These are phyloP conservation scores for Colletotrichum acutatum DNA, from an alignment of 2,329 filamentous ascomycete species.

Conservation along the genomic window DNA sequence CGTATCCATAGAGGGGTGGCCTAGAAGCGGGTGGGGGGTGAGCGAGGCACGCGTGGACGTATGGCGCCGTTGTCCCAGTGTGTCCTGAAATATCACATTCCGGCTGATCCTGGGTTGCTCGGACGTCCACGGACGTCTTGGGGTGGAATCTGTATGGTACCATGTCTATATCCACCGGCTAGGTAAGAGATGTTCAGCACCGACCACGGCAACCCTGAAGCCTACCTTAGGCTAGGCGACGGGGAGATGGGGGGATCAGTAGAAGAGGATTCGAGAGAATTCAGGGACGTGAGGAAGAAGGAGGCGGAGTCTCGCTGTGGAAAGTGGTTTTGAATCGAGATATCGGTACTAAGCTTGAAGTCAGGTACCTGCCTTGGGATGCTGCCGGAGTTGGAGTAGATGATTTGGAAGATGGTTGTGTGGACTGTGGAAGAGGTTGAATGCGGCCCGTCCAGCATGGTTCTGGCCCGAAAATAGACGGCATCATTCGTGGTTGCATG, in stretches of 20 bases:
- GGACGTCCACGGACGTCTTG: conserved; percentile 28
- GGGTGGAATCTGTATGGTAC: neutral
- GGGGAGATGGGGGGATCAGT: neutral
- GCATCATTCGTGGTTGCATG: neutral
- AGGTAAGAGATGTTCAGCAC: neutral
- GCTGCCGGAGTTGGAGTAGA: neutral
- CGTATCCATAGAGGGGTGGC: neutral
- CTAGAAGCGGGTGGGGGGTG: neutral
- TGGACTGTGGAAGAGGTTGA: neutral
- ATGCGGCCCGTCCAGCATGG: neutral
- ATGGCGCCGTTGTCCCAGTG: conserved; percentile 20
- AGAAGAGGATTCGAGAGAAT: neutral
- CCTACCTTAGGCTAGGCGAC: neutral
- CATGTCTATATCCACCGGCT: neutral
- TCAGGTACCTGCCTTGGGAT: neutral
- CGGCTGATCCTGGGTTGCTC: conserved; percentile 6
- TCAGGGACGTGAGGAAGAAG: neutral
- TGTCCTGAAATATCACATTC: conserved; percentile 21
- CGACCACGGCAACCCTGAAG: neutral
- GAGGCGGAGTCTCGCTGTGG: neutral
- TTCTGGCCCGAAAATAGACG: neutral
- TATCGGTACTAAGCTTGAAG: neutral
- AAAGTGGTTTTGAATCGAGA: neutral
- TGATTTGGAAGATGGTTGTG: neutral
- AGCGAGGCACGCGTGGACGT: neutral